Evolutionary conservation across 2,329 filamentous ascomycete genomes (phyloP).

Genomic region (Diaporthe sp.): DNA sequence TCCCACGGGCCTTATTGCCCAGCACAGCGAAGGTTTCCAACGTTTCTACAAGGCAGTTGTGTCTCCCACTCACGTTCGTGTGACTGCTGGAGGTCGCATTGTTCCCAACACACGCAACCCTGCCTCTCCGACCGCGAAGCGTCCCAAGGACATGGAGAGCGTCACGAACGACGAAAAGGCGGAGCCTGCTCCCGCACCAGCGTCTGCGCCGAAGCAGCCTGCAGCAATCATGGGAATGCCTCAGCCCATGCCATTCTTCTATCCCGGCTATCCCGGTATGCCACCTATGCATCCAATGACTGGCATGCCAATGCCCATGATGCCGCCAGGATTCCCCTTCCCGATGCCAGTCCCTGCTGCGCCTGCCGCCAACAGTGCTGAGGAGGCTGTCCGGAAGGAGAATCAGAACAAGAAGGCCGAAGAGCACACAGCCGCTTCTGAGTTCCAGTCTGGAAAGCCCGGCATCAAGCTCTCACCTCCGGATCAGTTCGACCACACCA

Average conservation of each 20-base stretch:
- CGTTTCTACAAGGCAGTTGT: conserved; percentile 77
- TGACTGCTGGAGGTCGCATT: conserved; percentile 76
- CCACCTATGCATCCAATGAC: conserved; percentile 51
- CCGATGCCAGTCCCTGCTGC: conserved; percentile 37
- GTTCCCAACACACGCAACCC: conserved; percentile 72
- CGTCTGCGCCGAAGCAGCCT: conserved; percentile 36
- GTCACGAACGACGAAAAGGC: conserved; percentile 37
- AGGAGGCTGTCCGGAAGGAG: conserved; percentile 43
- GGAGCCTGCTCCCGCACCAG: conserved; percentile 24
- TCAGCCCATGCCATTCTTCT: conserved; percentile 44
- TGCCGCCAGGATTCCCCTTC: conserved; percentile 46
- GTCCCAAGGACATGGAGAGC: conserved; percentile 57
- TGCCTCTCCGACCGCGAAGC: conserved; percentile 66
- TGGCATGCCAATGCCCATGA: conserved; percentile 58
- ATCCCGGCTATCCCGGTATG: conserved; percentile 48
- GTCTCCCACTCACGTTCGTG: conserved; percentile 75
- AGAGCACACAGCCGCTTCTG: conserved; percentile 13
- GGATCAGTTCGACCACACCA: conserved; percentile 61
- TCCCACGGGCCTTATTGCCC: conserved; percentile 65
- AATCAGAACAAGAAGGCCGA: conserved; percentile 50
- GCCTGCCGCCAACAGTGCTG: conserved; percentile 22
- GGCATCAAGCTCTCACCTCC: conserved; percentile 54
- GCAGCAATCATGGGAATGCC: conserved; percentile 47
- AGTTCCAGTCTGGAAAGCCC: conserved; percentile 49
- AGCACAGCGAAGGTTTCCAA: conserved; percentile 76